Evolutionary conservation across 768 basidiomycete genomes (phyloP).

Genomic region (Mycena filopes): DNA sequence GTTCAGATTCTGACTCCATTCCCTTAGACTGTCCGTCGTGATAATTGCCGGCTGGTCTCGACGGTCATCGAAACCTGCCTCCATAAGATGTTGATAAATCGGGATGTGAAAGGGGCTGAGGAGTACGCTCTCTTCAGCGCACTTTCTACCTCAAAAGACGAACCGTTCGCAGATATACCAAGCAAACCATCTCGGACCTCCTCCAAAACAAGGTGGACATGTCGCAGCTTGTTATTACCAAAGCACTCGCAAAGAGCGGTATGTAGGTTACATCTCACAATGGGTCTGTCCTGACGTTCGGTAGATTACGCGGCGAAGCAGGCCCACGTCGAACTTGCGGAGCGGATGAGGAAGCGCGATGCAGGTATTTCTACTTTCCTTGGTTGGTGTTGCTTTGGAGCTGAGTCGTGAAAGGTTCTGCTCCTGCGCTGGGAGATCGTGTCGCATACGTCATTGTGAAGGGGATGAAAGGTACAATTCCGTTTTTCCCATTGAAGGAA

Average conservation of each 20-base stretch:
- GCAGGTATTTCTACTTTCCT: slow-evolving; percentile 64
- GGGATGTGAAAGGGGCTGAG: slow-evolving; percentile 93
- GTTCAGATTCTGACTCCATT: slow-evolving; percentile 4
- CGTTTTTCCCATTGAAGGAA: background rate
- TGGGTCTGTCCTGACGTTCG: background rate
- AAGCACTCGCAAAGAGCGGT: slow-evolving; percentile 92
- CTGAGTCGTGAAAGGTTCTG: slow-evolving; percentile 70
- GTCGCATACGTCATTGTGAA: slow-evolving; percentile 99
- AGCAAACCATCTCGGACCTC: slow-evolving; percentile 92
- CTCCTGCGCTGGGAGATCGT: slow-evolving; percentile 97
- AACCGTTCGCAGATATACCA: slow-evolving; percentile 75
- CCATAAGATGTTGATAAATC: slow-evolving; percentile 96
- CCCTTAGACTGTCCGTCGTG: slow-evolving; percentile 91
- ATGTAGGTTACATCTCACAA: slow-evolving; percentile 33
- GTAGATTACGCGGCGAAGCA: slow-evolving; percentile 94
- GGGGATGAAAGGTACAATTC: slow-evolving; percentile 81
- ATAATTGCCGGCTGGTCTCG: slow-evolving; percentile 98
- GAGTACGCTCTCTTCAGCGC: slow-evolving; percentile 63
- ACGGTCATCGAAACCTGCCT: slow-evolving; percentile 98
- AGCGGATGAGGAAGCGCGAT: slow-evolving; percentile 95
- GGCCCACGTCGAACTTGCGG: slow-evolving; percentile 95
- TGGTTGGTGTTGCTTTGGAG: background rate
- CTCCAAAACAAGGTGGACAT: slow-evolving; percentile 98
- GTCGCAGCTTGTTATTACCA: slow-evolving; percentile 99
- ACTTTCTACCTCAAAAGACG: slow-evolving; percentile 14